A percentile compares a stretch with the other conserved stretches of the same genome.
These are phyloP conservation scores for Russula compacta DNA, from an alignment of 768 basidiomycete species.

Conservation along the genomic window DNA sequence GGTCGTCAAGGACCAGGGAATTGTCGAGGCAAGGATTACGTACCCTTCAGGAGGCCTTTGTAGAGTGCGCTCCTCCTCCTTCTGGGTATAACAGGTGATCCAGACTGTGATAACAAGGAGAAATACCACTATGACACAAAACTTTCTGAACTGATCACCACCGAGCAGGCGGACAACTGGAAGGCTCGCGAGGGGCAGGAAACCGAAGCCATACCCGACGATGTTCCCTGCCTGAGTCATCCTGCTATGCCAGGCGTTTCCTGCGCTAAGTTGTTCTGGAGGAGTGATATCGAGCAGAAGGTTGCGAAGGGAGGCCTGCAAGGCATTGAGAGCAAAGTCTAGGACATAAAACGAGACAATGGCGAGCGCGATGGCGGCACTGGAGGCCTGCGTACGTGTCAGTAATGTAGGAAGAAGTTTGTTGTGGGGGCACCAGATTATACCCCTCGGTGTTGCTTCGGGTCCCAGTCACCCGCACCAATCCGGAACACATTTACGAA, in stretches of 20 bases:
- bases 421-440: background rate
- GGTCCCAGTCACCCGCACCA: conserved; percentile 84
- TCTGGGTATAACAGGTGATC: conserved; percentile 80
- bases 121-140: conserved; percentile 78
- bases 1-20: conserved; percentile 6
- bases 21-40: background rate
- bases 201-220: conserved; percentile 87
- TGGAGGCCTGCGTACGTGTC: conserved; percentile 41
- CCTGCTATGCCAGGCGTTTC: conserved; percentile 95
- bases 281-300: conserved; percentile 90
- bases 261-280: conserved; percentile 79
- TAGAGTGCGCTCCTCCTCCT: conserved; percentile 61
- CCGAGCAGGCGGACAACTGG: conserved; percentile 75
- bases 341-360: conserved; percentile 86
- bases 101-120: conserved; percentile 75
- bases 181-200: conserved; percentile 74
- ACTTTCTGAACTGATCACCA: conserved; percentile 92
- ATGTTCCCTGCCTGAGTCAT: conserved; percentile 98
- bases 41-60: conserved; percentile 30
- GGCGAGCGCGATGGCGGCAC: conserved; percentile 75
- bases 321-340: conserved; percentile 95
- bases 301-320: conserved; percentile 88
- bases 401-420: background rate
- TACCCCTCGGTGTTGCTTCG: conserved; percentile 54
- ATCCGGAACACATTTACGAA: conserved; percentile 70